Evolutionary conservation across 345 rosid genomes (phyloP).

Genomic region (Gossypium rotundifolium): DNA sequence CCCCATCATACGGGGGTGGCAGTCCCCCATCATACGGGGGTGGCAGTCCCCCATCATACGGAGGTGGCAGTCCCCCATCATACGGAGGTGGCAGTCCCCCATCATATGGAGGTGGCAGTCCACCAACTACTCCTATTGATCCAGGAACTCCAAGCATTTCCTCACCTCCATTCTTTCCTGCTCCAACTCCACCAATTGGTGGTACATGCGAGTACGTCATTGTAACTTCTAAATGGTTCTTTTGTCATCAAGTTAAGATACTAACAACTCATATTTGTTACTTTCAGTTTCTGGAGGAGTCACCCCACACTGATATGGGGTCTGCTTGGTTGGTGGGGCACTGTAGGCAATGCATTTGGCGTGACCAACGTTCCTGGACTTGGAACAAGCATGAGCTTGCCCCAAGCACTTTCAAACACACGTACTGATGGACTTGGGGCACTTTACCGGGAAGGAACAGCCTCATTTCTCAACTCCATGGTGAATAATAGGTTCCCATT

Average conservation of each 20-base stretch:
- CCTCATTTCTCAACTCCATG: slow-evolving; percentile 87
- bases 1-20: neutral
- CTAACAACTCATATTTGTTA: slow-evolving; percentile 1
- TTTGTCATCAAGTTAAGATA: neutral
- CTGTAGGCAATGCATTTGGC: slow-evolving; percentile 63
- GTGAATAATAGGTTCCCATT: slow-evolving; percentile 56
- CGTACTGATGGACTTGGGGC: slow-evolving; percentile 57
- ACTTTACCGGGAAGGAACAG: slow-evolving; percentile 92
- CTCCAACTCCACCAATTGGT: slow-evolving; percentile 58
- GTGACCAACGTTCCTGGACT: slow-evolving; percentile 45
- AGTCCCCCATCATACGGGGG: slow-evolving; percentile 15
- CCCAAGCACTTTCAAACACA: slow-evolving; percentile 78
- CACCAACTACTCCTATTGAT: slow-evolving; percentile 38
- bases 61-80: slow-evolving; percentile 20
- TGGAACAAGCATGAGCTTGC: slow-evolving; percentile 57
- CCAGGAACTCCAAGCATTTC: slow-evolving; percentile 59
- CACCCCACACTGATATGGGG: slow-evolving; percentile 80
- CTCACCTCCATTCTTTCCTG: slow-evolving; percentile 48
- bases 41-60: neutral
- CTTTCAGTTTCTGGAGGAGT: slow-evolving; percentile 81
- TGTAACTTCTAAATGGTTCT: neutral
- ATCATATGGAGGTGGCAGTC: slow-evolving; percentile 14
- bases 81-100: neutral
- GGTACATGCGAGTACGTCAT: slow-evolving; percentile 85
- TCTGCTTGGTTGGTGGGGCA: slow-evolving; percentile 85